These are phyloP conservation scores for Melaleuca quinquenervia DNA, from an alignment of 345 rosid genomes.

Conservation along the genomic window DNA sequence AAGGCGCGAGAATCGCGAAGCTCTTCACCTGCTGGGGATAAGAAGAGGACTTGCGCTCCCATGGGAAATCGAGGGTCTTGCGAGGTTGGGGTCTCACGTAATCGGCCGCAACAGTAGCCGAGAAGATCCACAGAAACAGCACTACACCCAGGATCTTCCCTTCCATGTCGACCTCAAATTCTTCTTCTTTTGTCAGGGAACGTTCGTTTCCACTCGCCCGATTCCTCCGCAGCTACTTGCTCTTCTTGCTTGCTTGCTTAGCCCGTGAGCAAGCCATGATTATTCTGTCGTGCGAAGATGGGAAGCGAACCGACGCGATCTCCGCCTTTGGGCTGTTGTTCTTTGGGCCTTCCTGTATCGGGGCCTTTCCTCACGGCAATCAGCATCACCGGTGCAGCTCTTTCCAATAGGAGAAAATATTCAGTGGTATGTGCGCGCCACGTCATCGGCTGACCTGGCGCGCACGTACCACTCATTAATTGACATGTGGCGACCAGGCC, in stretches of 20 bases:
- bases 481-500: too few relatives aligned
- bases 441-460: too few relatives aligned
- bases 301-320: neutral
- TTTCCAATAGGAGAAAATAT: too few relatives aligned
- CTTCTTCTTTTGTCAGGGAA: neutral
- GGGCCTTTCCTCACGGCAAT: neutral
- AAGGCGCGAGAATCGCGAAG: neutral
- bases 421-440: too few relatives aligned
- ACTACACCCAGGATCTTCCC: constrained; percentile 2
- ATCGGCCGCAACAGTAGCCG: constrained; percentile 26
- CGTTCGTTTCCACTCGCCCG: neutral
- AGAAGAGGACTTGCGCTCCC: constrained; percentile 37
- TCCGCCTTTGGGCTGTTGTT: neutral
- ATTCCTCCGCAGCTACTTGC: neutral
- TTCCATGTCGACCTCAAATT: constrained; percentile 8
- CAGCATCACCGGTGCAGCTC: neutral
- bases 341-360: neutral
- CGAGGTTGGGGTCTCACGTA: constrained; percentile 79
- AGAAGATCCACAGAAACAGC: constrained; percentile 14
- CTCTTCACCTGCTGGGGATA: constrained; percentile 64
- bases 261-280: neutral
- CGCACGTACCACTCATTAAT: too few relatives aligned
- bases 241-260: neutral
- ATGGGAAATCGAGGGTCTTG: constrained; percentile 51
- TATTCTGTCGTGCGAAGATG: neutral